A percentile compares a stretch with the other conserved stretches of the same genome.
These are phyloP conservation scores for Begonia loranthoides DNA, from an alignment of 306 rosid species.

Conservation along the genomic window DNA sequence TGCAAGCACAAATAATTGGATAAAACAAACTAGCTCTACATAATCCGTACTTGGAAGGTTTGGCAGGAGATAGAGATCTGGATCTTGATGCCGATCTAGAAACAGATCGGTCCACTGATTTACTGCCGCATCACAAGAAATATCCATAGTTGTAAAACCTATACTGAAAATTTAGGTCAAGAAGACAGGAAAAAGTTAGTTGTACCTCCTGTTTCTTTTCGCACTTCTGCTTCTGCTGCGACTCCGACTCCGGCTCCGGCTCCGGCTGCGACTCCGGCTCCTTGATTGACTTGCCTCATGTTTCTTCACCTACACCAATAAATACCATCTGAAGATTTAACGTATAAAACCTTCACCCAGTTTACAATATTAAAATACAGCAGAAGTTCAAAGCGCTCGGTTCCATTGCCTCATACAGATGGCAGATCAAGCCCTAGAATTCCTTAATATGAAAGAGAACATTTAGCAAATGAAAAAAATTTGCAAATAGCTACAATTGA, in stretches of 20 bases:
- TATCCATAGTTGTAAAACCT: background rate
- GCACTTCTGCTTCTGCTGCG: conserved; percentile 62
- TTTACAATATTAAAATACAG: too few species aligned
- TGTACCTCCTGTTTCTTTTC: conserved; percentile 55
- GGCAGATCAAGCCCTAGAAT: too few species aligned
- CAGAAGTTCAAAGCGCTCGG: too few species aligned
- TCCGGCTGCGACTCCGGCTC: conserved; percentile 75
- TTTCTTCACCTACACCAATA: conserved; percentile 61
- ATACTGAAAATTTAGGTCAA: background rate
- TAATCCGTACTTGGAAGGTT: conserved; percentile 52
- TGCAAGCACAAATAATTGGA: background rate
- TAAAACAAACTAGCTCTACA: background rate
- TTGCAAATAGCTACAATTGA: too few species aligned
- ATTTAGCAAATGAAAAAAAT: too few species aligned
- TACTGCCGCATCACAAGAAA: conserved; percentile 22
- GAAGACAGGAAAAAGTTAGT: background rate
- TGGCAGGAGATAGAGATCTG: conserved; percentile 77
- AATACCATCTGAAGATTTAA: conserved; percentile 2
- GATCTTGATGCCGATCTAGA: conserved; percentile 77
- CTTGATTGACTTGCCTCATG: conserved; percentile 63
- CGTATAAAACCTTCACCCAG: background rate
- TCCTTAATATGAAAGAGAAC: too few species aligned
- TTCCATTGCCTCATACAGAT: too few species aligned
- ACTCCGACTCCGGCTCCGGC: conserved; percentile 77
- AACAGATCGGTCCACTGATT: conserved; percentile 66